These are phyloP conservation scores for Vanrija sp. DNA, from an alignment of 1,284 basidiomycete species.

Conservation along the genomic window DNA sequence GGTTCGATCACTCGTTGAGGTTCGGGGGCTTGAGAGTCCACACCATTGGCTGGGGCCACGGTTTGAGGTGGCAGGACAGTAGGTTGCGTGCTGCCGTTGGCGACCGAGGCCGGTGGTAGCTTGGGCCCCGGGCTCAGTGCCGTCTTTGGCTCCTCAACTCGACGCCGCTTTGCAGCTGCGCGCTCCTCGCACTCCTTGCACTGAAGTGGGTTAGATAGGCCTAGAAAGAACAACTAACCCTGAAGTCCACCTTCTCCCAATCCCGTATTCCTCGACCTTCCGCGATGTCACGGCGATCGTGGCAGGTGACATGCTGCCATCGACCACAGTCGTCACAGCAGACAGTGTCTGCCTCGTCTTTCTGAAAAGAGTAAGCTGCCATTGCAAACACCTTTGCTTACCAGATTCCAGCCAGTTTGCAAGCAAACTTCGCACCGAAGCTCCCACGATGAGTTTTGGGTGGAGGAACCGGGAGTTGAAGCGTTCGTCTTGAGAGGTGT, in stretches of 20 bases:
- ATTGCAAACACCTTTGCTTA: constrained; percentile 19
- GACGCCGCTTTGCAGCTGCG: constrained; percentile 25
- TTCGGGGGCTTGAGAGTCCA: no score
- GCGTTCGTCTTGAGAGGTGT: neutral
- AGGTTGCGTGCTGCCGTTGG: neutral
- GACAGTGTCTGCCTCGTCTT: constrained; percentile 50
- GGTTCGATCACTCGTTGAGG: no score
- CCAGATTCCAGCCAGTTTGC: constrained; percentile 50
- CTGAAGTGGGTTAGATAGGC: constrained; percentile 13
- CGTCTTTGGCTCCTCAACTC: constrained; percentile 5
- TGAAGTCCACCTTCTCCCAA: constrained; percentile 49
- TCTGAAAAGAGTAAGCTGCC: neutral
- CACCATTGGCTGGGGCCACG: no score
- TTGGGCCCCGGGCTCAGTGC: neutral
- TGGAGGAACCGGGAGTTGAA: neutral
- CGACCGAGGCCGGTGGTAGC: neutral
- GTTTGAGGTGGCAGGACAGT: no score
- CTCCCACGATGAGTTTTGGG: constrained; percentile 45
- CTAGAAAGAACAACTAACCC: constrained; percentile 18
- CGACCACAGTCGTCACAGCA: constrained; percentile 54
- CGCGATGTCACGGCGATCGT: constrained; percentile 37
- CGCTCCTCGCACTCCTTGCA: constrained; percentile 35
- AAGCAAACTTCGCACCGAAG: constrained; percentile 53
- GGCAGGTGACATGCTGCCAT: constrained; percentile 51
- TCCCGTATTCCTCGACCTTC: constrained; percentile 36